Conservation (phyloP, 768 basidiomycete genomes). For the Agrocybe pediades region DNA sequence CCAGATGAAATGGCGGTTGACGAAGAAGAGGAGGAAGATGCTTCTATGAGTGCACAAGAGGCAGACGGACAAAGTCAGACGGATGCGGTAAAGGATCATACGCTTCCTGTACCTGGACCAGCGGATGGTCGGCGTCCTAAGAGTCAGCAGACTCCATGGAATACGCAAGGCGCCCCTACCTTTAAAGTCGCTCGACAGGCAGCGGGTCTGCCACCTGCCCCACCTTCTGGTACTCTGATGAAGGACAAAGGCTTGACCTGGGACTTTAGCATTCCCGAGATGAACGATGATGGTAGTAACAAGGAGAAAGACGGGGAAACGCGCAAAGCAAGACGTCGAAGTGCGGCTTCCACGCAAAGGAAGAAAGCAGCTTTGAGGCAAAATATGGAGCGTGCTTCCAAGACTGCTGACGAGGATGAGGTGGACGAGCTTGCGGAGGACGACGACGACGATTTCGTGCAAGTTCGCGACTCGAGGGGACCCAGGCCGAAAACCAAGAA, state of each 20-base stretch:
- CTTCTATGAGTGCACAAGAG: background rate
- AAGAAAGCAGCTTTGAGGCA: background rate
- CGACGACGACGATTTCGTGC: background rate
- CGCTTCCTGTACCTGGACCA: background rate
- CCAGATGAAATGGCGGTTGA: background rate
- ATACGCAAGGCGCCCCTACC: background rate
- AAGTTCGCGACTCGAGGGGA: background rate
- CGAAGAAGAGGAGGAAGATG: background rate
- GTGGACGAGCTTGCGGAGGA: conserved; percentile 1
- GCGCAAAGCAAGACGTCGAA: background rate
- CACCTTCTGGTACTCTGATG: background rate
- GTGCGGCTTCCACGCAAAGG: background rate
- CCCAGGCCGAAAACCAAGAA: background rate
- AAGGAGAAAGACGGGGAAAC: too few relatives aligned
- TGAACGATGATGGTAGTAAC: too few relatives aligned
- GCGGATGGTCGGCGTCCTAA: background rate
- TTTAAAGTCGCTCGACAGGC: background rate
- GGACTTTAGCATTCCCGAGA: background rate
- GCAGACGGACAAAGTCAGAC: background rate
- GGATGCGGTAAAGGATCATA: background rate
- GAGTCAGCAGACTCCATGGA: background rate
- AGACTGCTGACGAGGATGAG: background rate
- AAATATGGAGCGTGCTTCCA: background rate
- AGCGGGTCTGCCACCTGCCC: background rate
- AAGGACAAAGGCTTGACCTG: background rate